Conservation (phyloP, 345 rosid genomes). For the Gossypium anomalum region DNA sequence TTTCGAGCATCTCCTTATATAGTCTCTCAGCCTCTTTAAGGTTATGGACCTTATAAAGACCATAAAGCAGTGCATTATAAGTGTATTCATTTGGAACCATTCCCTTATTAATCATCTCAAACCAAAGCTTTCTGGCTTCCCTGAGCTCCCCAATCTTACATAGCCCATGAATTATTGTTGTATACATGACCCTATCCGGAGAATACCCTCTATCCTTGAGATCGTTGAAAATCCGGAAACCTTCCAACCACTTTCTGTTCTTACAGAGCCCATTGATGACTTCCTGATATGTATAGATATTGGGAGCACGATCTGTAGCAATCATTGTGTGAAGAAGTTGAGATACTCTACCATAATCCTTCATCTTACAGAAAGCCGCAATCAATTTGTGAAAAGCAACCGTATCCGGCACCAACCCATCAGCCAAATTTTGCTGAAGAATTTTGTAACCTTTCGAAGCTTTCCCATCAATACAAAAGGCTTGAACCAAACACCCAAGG, state of each 20-base stretch:
- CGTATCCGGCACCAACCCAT: constrained; percentile 35
- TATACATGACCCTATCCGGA: constrained; percentile 37
- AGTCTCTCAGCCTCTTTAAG: constrained; percentile 32
- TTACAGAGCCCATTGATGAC: constrained; percentile 49
- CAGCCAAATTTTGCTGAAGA: constrained; percentile 39
- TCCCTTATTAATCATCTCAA: constrained; percentile 45
- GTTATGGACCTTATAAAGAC: constrained; percentile 27
- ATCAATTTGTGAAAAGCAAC: constrained; percentile 36
- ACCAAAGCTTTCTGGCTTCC: constrained; percentile 44
- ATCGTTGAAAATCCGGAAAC: constrained; percentile 37
- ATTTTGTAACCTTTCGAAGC: constrained; percentile 38
- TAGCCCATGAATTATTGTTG: constrained; percentile 43
- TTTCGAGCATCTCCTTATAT: constrained; percentile 37
- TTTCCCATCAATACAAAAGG: constrained; percentile 39
- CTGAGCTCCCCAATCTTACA: constrained; percentile 29
- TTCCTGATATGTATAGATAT: constrained; percentile 41
- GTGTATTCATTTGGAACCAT: constrained; percentile 38
- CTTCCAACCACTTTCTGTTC: constrained; percentile 30
- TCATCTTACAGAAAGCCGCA: constrained; percentile 26
- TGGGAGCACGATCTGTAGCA: constrained; percentile 31
- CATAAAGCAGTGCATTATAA: constrained; percentile 36
- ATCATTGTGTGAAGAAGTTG: constrained; percentile 51
- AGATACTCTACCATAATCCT: constrained; percentile 33
- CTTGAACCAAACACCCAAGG: constrained; percentile 37
- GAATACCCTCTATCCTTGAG: constrained; percentile 51